These are phyloP conservation scores for Pharnaceum exiguum DNA, from an alignment of 148 eudicot species.

Conservation along the genomic window DNA sequence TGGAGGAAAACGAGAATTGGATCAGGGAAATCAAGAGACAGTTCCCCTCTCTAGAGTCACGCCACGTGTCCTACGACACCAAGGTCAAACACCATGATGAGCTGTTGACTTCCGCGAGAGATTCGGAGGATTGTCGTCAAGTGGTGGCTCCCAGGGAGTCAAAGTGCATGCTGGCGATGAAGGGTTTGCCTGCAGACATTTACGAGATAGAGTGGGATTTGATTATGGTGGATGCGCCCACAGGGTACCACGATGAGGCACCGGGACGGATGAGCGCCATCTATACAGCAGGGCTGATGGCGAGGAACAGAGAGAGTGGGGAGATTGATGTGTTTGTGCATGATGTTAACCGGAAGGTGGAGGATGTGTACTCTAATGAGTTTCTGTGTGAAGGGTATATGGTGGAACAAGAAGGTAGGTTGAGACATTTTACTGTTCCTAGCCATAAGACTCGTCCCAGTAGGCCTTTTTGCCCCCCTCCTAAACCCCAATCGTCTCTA, in stretches of 20 bases:
- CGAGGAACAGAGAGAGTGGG: slow-evolving; percentile 49
- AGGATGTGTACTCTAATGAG: slow-evolving; percentile 52
- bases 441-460: slow-evolving; percentile 47
- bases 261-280: slow-evolving; percentile 82
- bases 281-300: slow-evolving; percentile 70
- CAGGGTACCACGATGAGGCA: slow-evolving; percentile 57
- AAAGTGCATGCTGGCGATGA: slow-evolving; percentile 43
- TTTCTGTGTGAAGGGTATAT: slow-evolving; percentile 68
- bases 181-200: slow-evolving; percentile 42
- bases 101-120: slow-evolving; percentile 29
- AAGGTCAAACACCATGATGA: slow-evolving; percentile 47
- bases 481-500: neutral
- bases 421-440: slow-evolving; percentile 70
- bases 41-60: slow-evolving; percentile 55
- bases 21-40: slow-evolving; percentile 46
- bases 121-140: slow-evolving; percentile 2
- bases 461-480: slow-evolving; percentile 54
- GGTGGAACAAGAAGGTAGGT: slow-evolving; percentile 47
- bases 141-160: slow-evolving; percentile 38
- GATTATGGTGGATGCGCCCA: slow-evolving; percentile 91
- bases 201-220: slow-evolving; percentile 78
- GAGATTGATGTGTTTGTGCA: slow-evolving; percentile 83
- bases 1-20: slow-evolving; percentile 70
- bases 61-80: slow-evolving; percentile 60
- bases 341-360: slow-evolving; percentile 62